Percentiles rank a stretch among this genome's conserved stretches.
Conservation (phyloP, 495 filamentous ascomycete genomes). For the Penicillium waksmanii region DNA sequence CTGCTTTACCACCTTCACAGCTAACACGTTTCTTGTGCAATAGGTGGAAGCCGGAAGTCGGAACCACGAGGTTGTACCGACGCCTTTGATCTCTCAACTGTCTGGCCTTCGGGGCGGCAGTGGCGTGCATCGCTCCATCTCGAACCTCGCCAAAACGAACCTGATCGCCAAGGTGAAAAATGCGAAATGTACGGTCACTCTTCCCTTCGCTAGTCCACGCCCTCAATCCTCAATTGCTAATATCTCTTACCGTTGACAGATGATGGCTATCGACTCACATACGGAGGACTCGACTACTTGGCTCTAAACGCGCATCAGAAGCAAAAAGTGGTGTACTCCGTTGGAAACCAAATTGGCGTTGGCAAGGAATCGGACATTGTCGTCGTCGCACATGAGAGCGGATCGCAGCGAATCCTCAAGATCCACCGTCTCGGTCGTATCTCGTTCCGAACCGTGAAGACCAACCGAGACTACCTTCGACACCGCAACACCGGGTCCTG, state of each 20-base stretch:
- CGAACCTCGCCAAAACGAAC: conserved; percentile 86
- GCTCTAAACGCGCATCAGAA: conserved; percentile 87
- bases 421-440: conserved; percentile 95
- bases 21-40: conserved; percentile 33
- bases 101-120: conserved; percentile 79
- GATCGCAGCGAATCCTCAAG: conserved; percentile 75
- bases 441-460: conserved; percentile 94
- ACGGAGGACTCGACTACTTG: conserved; percentile 96
- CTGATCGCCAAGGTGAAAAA: conserved; percentile 93
- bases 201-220: background rate
- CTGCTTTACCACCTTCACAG: conserved; percentile 22
- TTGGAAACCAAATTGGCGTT: conserved; percentile 93
- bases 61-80: conserved; percentile 97
- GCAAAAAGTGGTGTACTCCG: conserved; percentile 77
- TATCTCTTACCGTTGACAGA: conserved; percentile 46
- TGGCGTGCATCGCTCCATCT: conserved; percentile 86
- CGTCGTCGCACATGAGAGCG: conserved; percentile 74
- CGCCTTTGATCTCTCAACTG: conserved; percentile 81
- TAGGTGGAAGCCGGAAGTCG: conserved; percentile 91
- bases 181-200: conserved; percentile 66
- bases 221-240: background rate
- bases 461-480: conserved; percentile 93
- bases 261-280: conserved; percentile 96
- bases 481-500: conserved; percentile 77
- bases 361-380: conserved; percentile 98